phyloP scores from a whole-genome alignment of 192 early-diverging fungal genomes.

The Backusella mclennaniae region DNA sequence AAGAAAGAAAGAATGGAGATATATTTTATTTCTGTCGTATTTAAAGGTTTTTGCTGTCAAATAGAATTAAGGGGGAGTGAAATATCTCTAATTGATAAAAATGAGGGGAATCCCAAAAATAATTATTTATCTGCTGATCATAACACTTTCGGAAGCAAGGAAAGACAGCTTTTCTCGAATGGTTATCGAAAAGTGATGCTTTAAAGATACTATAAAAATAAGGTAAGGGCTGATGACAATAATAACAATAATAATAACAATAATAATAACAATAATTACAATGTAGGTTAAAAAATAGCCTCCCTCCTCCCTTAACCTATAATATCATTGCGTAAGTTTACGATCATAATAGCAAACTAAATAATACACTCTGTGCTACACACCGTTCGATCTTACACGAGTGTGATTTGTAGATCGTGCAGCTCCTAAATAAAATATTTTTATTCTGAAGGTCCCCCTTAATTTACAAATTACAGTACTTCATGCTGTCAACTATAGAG shows the following conservation, averaged over 20 bases:
- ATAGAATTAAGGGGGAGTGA: neutral
- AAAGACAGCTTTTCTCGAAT: neutral
- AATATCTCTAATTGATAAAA: slow-evolving; percentile 6
- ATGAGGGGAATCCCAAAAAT: slow-evolving; percentile 6
- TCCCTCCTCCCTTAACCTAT: neutral
- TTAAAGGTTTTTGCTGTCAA: slow-evolving; percentile 10
- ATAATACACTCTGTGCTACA: neutral
- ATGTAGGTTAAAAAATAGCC: neutral
- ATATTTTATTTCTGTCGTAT: slow-evolving; percentile 8
- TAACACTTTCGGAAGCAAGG: neutral
- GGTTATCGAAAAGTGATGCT: neutral
- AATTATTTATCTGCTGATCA: neutral
- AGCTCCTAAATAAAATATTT: slow-evolving; percentile 10
- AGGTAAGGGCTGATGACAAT: neutral
- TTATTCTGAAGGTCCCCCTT: neutral
- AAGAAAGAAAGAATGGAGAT: slow-evolving; percentile 8
- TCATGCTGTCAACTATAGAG: slow-evolving; percentile 2
- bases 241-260: neutral
- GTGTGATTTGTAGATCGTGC: slow-evolving; percentile 8
- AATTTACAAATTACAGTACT: slow-evolving; percentile 7
- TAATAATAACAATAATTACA: neutral
- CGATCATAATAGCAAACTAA: neutral
- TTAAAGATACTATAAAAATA: neutral
- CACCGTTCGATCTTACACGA: neutral
- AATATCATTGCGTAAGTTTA: neutral